These are phyloP conservation scores for Linaria vulgaris DNA, from an alignment of 257 asterid genomes.

Conservation along the genomic window DNA sequence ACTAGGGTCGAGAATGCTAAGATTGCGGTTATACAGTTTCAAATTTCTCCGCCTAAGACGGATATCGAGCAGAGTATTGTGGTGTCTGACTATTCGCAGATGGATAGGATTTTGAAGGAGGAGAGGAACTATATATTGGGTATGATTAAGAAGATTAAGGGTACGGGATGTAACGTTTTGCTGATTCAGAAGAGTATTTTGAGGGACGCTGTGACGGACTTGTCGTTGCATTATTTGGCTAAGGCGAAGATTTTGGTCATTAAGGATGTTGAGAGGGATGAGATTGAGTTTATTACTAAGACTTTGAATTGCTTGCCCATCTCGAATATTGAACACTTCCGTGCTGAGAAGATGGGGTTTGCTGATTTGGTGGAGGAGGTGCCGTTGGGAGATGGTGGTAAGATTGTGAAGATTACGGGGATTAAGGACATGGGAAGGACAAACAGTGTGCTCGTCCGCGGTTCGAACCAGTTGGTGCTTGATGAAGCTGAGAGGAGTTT, in stretches of 20 bases:
- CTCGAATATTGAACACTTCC: constrained; percentile 90
- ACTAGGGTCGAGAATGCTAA: constrained; percentile 89
- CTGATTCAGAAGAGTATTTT: constrained; percentile 97
- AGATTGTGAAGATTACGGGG: constrained; percentile 86
- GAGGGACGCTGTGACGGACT: constrained; percentile 96
- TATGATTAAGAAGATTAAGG: constrained; percentile 94
- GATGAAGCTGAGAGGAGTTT: constrained; percentile 99
- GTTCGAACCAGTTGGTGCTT: constrained; percentile 84
- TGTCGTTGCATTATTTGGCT: constrained; percentile 88
- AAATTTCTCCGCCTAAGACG: constrained; percentile 95
- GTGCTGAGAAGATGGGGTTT: constrained; percentile 78
- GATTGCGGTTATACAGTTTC: constrained; percentile 91
- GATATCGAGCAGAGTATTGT: constrained; percentile 97
- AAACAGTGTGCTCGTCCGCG: constrained; percentile 85
- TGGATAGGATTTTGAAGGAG: constrained; percentile 98
- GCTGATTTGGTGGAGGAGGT: constrained; percentile 95
- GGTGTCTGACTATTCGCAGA: constrained; percentile 94
- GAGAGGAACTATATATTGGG: constrained; percentile 92
- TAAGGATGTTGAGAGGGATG: constrained; percentile 97
- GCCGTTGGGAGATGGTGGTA: constrained; percentile 94
- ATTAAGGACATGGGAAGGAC: constrained; percentile 98
- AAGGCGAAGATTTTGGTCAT: constrained; percentile 93
- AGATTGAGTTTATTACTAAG: constrained; percentile 97
- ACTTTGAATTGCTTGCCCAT: constrained; percentile 95
- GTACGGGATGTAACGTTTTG: constrained; percentile 87